phyloP scores from a whole-genome alignment of 345 rosid genomes.

The Aegle marmelos region DNA sequence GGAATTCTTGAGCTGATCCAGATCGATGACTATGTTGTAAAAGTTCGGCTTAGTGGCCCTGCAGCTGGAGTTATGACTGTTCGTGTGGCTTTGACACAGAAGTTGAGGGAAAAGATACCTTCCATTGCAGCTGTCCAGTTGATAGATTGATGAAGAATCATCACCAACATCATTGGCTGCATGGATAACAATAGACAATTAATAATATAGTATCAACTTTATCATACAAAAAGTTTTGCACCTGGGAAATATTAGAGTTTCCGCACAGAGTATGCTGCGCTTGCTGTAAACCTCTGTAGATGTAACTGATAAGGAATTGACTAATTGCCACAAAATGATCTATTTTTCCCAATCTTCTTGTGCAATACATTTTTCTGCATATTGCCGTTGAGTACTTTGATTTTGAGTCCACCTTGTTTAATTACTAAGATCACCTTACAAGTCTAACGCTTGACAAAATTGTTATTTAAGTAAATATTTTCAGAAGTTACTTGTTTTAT shows the following conservation, averaged over 20 bases:
- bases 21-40: constrained; percentile 63
- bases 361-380: background rate
- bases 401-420: background rate
- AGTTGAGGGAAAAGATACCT: constrained; percentile 81
- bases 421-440: background rate
- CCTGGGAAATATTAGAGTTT: background rate
- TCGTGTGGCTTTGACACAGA: constrained; percentile 86
- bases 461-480: too few relatives aligned
- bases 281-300: background rate
- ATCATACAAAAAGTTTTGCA: background rate
- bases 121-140: constrained; percentile 79
- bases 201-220: background rate
- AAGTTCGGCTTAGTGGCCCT: constrained; percentile 76
- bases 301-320: background rate
- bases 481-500: too few relatives aligned
- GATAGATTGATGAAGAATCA: constrained; percentile 40
- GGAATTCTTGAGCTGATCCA: constrained; percentile 73
- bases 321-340: background rate
- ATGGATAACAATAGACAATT: background rate
- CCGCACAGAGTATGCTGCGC: background rate
- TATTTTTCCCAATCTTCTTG: background rate
- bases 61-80: constrained; percentile 94
- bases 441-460: too few relatives aligned
- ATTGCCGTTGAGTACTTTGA: background rate
- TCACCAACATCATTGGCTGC: constrained; percentile 8